phyloP scores from a whole-genome alignment of 306 rosid genomes.

The Dryas alaskensis region DNA sequence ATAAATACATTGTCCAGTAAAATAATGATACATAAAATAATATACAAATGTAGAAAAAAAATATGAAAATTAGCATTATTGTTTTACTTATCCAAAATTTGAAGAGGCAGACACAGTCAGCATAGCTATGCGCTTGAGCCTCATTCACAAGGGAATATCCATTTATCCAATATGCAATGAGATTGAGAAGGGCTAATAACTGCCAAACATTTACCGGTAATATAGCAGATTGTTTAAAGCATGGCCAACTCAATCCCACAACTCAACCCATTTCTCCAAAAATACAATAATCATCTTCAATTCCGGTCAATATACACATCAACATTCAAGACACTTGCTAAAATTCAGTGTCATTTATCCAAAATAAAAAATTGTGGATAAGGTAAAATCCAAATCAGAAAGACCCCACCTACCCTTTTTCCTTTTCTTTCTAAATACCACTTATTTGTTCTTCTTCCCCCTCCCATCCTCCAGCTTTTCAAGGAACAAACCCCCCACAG shows the following conservation, averaged over 20 bases:
- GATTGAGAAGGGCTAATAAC: background rate
- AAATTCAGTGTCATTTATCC: conserved; percentile 18
- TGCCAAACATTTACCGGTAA: background rate
- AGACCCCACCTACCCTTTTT: conserved; percentile 6
- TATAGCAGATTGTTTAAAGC: conserved; percentile 1
- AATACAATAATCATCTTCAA: background rate
- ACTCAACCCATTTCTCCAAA: background rate
- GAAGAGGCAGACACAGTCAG: background rate
- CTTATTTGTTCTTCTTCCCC: background rate
- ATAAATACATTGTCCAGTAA: too few relatives aligned
- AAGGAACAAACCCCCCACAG: background rate
- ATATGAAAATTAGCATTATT: too few relatives aligned
- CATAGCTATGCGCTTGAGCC: background rate
- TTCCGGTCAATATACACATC: conserved; percentile 2
- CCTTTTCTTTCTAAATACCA: background rate
- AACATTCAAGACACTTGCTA: background rate
- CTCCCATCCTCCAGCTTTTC: background rate
- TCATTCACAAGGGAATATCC: background rate
- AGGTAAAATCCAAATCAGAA: conserved; percentile 25
- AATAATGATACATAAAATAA: too few relatives aligned
- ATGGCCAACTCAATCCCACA: background rate
- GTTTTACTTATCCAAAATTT: background rate
- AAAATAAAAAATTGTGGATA: conserved; percentile 24
- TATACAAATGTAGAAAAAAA: too few relatives aligned
- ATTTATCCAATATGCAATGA: background rate